Evolutionary conservation across 805 yeast species (phyloP).

Genomic region (Middelhovenomyces tepae): DNA sequence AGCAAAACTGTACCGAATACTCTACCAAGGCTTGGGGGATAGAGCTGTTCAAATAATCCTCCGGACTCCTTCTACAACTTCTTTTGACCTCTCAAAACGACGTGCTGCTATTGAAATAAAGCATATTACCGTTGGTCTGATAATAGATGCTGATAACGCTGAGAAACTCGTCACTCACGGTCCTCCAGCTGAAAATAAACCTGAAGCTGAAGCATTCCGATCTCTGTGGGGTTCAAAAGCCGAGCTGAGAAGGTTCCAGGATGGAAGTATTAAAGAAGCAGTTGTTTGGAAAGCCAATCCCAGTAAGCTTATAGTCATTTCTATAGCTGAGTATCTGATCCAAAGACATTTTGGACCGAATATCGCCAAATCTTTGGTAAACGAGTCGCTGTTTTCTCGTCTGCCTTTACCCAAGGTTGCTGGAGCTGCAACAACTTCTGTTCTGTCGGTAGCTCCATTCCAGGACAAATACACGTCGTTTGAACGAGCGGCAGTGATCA

Average conservation of each 20-base stretch:
- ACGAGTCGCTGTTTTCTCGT: conserved; percentile 38
- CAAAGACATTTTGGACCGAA: conserved; percentile 46
- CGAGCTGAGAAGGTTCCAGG: conserved; percentile 83
- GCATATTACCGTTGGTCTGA: conserved; percentile 44
- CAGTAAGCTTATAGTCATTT: conserved; percentile 51
- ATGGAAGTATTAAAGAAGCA: conserved; percentile 83
- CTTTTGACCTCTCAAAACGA: conserved; percentile 11
- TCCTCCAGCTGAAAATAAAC: conserved; percentile 57
- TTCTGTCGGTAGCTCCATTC: conserved; percentile 14
- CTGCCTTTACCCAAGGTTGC: conserved; percentile 56
- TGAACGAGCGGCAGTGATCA: conserved; percentile 40
- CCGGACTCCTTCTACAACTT: conserved; percentile 6
- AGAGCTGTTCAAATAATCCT: conserved; percentile 26
- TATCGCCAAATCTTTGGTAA: conserved; percentile 8
- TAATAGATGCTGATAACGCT: conserved; percentile 59
- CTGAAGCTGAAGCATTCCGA: conserved; percentile 56
- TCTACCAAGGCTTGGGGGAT: conserved; percentile 41
- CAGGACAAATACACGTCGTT: conserved; percentile 34
- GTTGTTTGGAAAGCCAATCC: conserved; percentile 68
- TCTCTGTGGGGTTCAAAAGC: conserved; percentile 85
- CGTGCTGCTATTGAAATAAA: conserved; percentile 4
- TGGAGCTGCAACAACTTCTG: conserved; percentile 41
- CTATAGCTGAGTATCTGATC: conserved; percentile 57
- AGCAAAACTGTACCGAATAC: conserved; percentile 50
- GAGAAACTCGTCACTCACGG: conserved; percentile 84